Conservation (phyloP, 441 rosid genomes). For the Cnidoscolus chayamansa region DNA sequence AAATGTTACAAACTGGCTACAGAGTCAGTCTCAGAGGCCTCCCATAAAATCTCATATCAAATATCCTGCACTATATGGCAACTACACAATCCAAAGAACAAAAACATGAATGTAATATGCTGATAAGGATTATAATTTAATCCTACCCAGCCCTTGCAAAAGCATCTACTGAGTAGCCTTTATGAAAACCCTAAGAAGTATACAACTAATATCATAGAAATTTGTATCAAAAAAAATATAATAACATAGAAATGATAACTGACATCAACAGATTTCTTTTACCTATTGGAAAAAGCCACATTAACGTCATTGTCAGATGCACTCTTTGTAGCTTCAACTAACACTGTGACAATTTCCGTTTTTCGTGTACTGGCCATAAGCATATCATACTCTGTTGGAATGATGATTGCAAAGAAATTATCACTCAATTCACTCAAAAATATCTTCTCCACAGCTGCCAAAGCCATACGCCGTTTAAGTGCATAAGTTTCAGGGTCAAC, state of each 20-base stretch:
- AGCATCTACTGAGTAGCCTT: not conserved
- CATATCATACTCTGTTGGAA: conserved; percentile 90
- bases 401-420: conserved; percentile 78
- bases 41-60: not conserved
- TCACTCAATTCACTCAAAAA: conserved; percentile 80
- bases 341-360: conserved; percentile 76
- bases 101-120: not conserved
- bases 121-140: not conserved
- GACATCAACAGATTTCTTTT: conserved; percentile 4
- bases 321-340: conserved; percentile 72
- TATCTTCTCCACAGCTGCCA: conserved; percentile 78
- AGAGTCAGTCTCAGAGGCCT: not conserved
- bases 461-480: conserved; percentile 70
- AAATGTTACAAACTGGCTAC: not conserved
- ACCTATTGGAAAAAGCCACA: conserved; percentile 78
- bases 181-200: not conserved
- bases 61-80: not conserved
- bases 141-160: not conserved
- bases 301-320: conserved; percentile 78
- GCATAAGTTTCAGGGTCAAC: conserved; percentile 75
- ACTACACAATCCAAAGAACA: not conserved
- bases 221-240: not conserved
- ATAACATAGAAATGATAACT: not conserved
- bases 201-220: not conserved
- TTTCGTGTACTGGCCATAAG: conserved; percentile 92